Evolutionary conservation across 805 yeast species (phyloP).

Genomic region (Saturnispora gosingensis): DNA sequence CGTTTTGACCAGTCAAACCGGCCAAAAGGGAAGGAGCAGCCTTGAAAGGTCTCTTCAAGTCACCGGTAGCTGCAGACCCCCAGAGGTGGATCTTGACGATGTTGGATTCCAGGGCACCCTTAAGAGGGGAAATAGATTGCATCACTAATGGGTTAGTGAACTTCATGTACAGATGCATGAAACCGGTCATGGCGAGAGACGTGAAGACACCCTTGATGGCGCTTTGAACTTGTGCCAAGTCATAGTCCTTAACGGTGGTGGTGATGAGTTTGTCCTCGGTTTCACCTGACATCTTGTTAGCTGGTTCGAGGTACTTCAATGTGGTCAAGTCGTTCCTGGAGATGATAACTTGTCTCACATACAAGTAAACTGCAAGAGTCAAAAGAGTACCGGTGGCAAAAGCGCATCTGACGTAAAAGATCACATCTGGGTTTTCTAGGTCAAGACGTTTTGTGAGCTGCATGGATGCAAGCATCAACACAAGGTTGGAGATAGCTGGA

Average conservation of each 20-base stretch:
- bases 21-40: slow-evolving; percentile 68
- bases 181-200: slow-evolving; percentile 91
- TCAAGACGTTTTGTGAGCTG: slow-evolving; percentile 84
- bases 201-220: slow-evolving; percentile 80
- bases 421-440: slow-evolving; percentile 70
- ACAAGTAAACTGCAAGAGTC: slow-evolving; percentile 58
- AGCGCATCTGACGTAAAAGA: slow-evolving; percentile 65
- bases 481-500: slow-evolving; percentile 80
- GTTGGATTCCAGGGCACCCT: slow-evolving; percentile 82
- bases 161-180: slow-evolving; percentile 96
- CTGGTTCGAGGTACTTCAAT: slow-evolving; percentile 81
- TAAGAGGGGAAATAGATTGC: slow-evolving; percentile 87
- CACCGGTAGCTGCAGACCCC: slow-evolving; percentile 76
- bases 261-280: slow-evolving; percentile 67
- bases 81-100: slow-evolving; percentile 85
- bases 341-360: slow-evolving; percentile 50
- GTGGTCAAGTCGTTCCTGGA: slow-evolving; percentile 86
- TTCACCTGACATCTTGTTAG: slow-evolving; percentile 70
- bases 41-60: slow-evolving; percentile 94
- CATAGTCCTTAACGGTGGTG: slow-evolving; percentile 92
- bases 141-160: slow-evolving; percentile 94
- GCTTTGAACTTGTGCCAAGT: slow-evolving; percentile 72
- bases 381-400: slow-evolving; percentile 59
- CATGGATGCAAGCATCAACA: slow-evolving; percentile 92
- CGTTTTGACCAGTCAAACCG: slow-evolving; percentile 30